Conservation (phyloP, 1,139 yeast genomes). For the Candida albicans region DNA sequence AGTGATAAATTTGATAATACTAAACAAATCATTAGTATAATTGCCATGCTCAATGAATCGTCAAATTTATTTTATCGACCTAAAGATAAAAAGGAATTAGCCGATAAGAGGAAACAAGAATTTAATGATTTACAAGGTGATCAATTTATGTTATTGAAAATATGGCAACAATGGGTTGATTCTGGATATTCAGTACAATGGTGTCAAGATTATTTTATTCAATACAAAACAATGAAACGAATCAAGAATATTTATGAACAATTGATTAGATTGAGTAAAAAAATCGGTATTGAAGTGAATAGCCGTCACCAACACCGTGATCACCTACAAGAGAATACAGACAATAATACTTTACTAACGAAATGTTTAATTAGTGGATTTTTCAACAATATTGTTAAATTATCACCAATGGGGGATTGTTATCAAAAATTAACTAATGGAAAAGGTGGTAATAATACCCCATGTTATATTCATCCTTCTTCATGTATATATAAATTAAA, state of each 20-base stretch:
- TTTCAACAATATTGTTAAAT: slow-evolving; percentile 73
- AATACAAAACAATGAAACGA: slow-evolving; percentile 67
- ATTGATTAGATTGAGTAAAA: slow-evolving; percentile 58
- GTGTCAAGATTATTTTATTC: slow-evolving; percentile 86
- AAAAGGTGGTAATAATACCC: slow-evolving; percentile 40
- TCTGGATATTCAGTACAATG: slow-evolving; percentile 72
- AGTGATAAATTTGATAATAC: slow-evolving; percentile 62
- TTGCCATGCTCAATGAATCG: slow-evolving; percentile 84
- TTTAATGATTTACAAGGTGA: slow-evolving; percentile 56
- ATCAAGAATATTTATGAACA: slow-evolving; percentile 77
- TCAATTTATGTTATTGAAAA: slow-evolving; percentile 70
- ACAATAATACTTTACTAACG: slow-evolving; percentile 44
- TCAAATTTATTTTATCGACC: slow-evolving; percentile 71
- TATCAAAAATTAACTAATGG: slow-evolving; percentile 53
- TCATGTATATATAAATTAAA: slow-evolving; percentile 58
- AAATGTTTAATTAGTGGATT: slow-evolving; percentile 79
- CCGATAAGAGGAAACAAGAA: slow-evolving; percentile 59
- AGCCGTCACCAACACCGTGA: slow-evolving; percentile 19
- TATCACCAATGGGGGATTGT: slow-evolving; percentile 71
- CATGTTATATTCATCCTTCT: slow-evolving; percentile 83
- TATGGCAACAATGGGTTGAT: slow-evolving; percentile 76
- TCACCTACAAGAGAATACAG: slow-evolving; percentile 10
- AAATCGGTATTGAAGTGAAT: slow-evolving; percentile 47
- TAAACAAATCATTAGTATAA: slow-evolving; percentile 65
- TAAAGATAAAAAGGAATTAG: slow-evolving; percentile 64